Evolutionary conservation across 2,329 filamentous ascomycete genomes (phyloP).

Genomic region (Tricladium varicosporioides): DNA sequence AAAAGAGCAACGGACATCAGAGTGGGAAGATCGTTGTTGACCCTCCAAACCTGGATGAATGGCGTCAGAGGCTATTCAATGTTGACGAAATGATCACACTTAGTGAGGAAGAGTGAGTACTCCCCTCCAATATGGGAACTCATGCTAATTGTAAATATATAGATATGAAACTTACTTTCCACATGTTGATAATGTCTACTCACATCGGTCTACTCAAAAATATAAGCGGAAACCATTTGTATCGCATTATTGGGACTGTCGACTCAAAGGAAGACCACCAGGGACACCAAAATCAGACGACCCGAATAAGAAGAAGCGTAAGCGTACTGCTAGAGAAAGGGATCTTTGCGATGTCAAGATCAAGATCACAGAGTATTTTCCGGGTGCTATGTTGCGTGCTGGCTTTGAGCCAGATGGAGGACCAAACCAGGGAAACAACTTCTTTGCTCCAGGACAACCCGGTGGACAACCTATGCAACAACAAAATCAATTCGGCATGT

Average conservation of each 20-base stretch:
- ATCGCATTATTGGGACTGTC: slow-evolving; percentile 82
- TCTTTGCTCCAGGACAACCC: slow-evolving; percentile 30
- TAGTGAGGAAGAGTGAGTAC: slow-evolving; percentile 66
- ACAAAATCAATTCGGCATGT: slow-evolving; percentile 40
- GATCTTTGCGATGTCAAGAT: slow-evolving; percentile 87
- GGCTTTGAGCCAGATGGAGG: slow-evolving; percentile 33
- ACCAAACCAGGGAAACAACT: slow-evolving; percentile 27
- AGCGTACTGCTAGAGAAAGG: slow-evolving; percentile 69
- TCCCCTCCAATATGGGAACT: slow-evolving; percentile 6
- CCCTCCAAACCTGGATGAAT: slow-evolving; percentile 65
- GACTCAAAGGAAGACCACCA: slow-evolving; percentile 74
- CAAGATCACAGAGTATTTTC: slow-evolving; percentile 78
- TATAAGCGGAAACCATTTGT: slow-evolving; percentile 83
- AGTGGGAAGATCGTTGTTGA: slow-evolving; percentile 58
- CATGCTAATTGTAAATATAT: slow-evolving; percentile 11
- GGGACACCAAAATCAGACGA: slow-evolving; percentile 79
- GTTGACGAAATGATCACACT: slow-evolving; percentile 72
- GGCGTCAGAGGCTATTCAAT: slow-evolving; percentile 72
- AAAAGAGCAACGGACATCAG: slow-evolving; percentile 50
- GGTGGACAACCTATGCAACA: slow-evolving; percentile 25
- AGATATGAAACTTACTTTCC: slow-evolving; percentile 81
- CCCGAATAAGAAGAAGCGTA: slow-evolving; percentile 79
- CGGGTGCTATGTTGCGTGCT: slow-evolving; percentile 43
- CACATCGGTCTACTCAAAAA: slow-evolving; percentile 75
- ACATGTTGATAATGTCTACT: slow-evolving; percentile 82